Evolutionary conservation across 371 early-diverging fungal genomes (phyloP).

Genomic region (Homolaphlyctis polyrhiza): DNA sequence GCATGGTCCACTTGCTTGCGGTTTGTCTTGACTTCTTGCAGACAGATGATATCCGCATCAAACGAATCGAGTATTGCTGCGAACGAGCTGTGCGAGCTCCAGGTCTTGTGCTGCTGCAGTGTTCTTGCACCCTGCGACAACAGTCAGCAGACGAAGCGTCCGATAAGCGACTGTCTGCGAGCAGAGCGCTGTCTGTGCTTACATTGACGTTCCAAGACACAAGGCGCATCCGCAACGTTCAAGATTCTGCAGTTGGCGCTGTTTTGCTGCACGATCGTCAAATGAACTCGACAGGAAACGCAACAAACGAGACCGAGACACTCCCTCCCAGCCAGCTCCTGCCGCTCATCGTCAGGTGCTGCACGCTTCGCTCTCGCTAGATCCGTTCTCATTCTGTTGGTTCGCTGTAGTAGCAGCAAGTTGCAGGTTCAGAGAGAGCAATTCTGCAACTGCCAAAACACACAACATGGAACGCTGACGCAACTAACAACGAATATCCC

Average conservation of each 20-base stretch:
- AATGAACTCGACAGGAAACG: too few relatives aligned
- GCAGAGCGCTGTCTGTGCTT: neutral
- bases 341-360: constrained; percentile 22
- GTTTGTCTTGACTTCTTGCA: constrained; percentile 77
- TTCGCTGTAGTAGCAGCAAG: neutral
- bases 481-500: too few relatives aligned
- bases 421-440: neutral
- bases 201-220: constrained; percentile 25
- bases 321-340: constrained; percentile 12
- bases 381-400: neutral
- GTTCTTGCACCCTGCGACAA: neutral
- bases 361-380: neutral
- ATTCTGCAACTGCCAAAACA: too few relatives aligned
- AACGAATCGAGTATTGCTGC: constrained; percentile 45
- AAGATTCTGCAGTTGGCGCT: too few relatives aligned
- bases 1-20: constrained; percentile 53
- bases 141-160: too few relatives aligned
- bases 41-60: constrained; percentile 67
- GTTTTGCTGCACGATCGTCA: too few relatives aligned
- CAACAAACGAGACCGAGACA: too few relatives aligned
- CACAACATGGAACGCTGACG: too few relatives aligned
- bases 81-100: neutral
- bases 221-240: constrained; percentile 9
- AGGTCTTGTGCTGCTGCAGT: neutral
- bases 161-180: too few relatives aligned